A percentile compares a stretch with the other conserved stretches of the same genome.
Conservation (phyloP, 768 basidiomycete species). For the Pholiota molesta region DNA sequence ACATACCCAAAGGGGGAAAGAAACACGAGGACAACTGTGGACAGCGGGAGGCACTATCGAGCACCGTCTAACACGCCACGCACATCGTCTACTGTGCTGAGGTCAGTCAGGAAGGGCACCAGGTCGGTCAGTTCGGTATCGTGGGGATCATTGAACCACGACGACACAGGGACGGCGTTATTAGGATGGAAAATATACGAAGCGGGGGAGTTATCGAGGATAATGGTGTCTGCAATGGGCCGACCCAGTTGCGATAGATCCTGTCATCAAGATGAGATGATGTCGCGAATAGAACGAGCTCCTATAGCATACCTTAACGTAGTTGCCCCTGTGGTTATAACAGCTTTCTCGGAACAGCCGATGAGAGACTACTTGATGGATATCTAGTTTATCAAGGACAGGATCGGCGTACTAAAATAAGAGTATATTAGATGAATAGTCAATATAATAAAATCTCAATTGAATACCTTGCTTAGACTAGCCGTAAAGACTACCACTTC, state of each 20-base stretch:
- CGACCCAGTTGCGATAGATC: conserved; percentile 97
- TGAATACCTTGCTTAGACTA: conserved; percentile 89
- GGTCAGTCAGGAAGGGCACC: conserved; percentile 91
- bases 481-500: conserved; percentile 99
- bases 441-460: conserved; percentile 2
- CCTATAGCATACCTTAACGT: conserved; percentile 80
- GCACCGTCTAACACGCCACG: conserved; percentile 90
- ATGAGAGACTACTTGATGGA: conserved; percentile 90
- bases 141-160: conserved; percentile 99
- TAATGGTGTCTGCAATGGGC: conserved; percentile 91
- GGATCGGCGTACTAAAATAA: conserved; percentile 89
- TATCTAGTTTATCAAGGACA: conserved; percentile 95
- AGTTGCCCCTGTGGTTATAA: conserved; percentile 98
- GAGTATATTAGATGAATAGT: neutral
- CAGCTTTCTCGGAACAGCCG: conserved; percentile 97
- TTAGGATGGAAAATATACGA: conserved; percentile 99
- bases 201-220: conserved; percentile 98
- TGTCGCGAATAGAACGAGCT: neutral
- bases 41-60: conserved; percentile 44
- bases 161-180: conserved; percentile 98
- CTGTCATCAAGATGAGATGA: conserved; percentile 41
- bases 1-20: conserved; percentile 8
- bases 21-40: neutral
- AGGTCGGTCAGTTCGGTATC: conserved; percentile 97
- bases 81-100: conserved; percentile 84